phyloP scores from a whole-genome alignment of 768 basidiomycete species.

The Pisolithus sp. region DNA sequence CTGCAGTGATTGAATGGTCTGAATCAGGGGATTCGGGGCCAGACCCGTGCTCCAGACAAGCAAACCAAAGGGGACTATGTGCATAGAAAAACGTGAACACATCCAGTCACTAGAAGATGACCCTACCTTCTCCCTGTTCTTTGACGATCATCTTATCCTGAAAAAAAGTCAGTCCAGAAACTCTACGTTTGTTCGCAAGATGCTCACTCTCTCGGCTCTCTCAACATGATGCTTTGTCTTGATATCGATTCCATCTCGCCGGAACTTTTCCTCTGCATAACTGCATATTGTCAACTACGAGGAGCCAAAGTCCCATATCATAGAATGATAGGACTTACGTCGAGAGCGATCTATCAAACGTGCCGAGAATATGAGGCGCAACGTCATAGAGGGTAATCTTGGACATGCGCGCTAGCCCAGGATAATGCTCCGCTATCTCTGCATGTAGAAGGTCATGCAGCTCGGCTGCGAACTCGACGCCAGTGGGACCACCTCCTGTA shows the following conservation, averaged over 20 bases:
- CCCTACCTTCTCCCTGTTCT: constrained; percentile 62
- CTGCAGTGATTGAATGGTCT: constrained; percentile 48
- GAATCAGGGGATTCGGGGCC: constrained; percentile 73
- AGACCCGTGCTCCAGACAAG: constrained; percentile 88
- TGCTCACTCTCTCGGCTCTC: constrained; percentile 49
- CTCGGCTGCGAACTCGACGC: constrained; percentile 81
- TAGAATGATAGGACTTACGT: constrained; percentile 32
- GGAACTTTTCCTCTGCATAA: constrained; percentile 64
- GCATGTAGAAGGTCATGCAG: constrained; percentile 69
- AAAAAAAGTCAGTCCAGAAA: constrained; percentile 4
- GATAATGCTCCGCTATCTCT: constrained; percentile 58
- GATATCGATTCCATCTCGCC: constrained; percentile 68
- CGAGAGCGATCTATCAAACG: constrained; percentile 63
- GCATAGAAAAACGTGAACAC: constrained; percentile 3
- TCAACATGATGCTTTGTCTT: constrained; percentile 71
- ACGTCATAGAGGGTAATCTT: constrained; percentile 81
- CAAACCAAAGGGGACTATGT: constrained; percentile 68
- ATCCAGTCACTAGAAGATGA: constrained; percentile 2
- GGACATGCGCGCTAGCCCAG: constrained; percentile 53
- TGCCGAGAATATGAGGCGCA: constrained; percentile 67
- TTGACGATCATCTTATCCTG: constrained; percentile 65
- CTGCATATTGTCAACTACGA: constrained; percentile 25
- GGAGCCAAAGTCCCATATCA: not conserved
- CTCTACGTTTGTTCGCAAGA: constrained; percentile 4
- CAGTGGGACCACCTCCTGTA: constrained; percentile 68